Base-by-base conservation (phyloP, 306 rosid genomes). In the Quercus ilex region DNA sequence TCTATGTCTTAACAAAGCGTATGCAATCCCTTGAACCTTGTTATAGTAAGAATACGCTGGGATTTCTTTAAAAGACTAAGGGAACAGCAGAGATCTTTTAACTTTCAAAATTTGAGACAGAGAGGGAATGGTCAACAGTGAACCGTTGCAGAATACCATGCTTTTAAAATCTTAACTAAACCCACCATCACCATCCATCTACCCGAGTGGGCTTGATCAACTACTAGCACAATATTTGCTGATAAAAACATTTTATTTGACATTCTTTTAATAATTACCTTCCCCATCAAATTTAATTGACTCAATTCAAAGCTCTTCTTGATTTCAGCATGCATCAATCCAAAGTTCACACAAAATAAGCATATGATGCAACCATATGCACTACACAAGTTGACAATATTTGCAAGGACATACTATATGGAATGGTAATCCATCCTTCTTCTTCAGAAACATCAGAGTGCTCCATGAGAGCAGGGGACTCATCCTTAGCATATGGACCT, bases 391-490 rank as follows among this genome's bases (percentile, higher is more conserved):
- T 41, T 26, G 30, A 20, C 31, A 19, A 46, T 63, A 77, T 59
- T 23, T n/a, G 26, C 23, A 71, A 77, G 82, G 20, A 69, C 95
- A 74, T 86, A 95, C 99, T 83, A 77, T 83, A 88, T 52, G 98
- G 94, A 80, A 95, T 89, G 49, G 85, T 84, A 49, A 93, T 89
- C 90, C 94, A 93, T 84, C 99, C 99, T 88, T 95, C 97, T 69
- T 90, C 92, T 76, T 84, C 93, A 19, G 88, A 82, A 73, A 95
- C 97, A 69, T 93, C 97, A 9, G 83, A 19, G 75, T 95, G 99
- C 87, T 90, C 90, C 62, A 83, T 91, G 19, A 81, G 49, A 60
- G 57, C 8, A 23, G 89, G 31, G 57, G 81, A 73, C 23, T 83
- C 92, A 12, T 71, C 85, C 75, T 64, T 82, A 17, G 83, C 84